These are phyloP conservation scores for Monilinia fructicola DNA, from an alignment of 2,329 filamentous ascomycete species.

Conservation along the genomic window DNA sequence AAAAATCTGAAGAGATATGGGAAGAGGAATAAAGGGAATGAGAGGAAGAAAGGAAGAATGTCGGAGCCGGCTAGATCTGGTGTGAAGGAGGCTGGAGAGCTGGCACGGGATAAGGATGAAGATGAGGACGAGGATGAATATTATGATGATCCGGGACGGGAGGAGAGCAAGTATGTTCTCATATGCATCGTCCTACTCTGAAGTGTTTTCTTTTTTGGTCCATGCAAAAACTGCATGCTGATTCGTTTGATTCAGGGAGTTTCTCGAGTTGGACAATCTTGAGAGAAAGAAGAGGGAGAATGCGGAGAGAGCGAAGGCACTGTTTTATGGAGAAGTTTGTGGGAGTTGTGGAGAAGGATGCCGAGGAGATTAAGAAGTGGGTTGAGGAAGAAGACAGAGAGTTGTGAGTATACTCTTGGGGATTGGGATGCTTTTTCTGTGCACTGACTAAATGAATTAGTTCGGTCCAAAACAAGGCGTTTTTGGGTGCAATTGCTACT, in stretches of 20 bases:
- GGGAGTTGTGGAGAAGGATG: background rate
- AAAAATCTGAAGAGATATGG: slow-evolving; percentile 1
- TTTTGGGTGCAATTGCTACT: background rate
- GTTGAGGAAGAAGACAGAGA: background rate
- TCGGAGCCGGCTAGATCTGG: slow-evolving; percentile 27
- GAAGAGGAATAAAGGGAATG: slow-evolving; percentile 17
- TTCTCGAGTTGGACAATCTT: slow-evolving; percentile 14
- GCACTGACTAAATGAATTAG: slow-evolving; percentile 14
- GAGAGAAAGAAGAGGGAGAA: slow-evolving; percentile 18
- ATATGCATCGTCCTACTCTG: background rate
- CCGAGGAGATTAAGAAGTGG: background rate
- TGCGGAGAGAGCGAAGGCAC: slow-evolving; percentile 1
- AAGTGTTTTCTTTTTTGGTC: background rate
- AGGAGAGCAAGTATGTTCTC: slow-evolving; percentile 35
- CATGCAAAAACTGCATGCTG: background rate
- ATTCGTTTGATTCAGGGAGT: background rate
- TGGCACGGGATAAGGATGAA: background rate
- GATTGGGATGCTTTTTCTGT: background rate
- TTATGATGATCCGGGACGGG: slow-evolving; percentile 34
- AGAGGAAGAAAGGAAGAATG: slow-evolving; percentile 30
- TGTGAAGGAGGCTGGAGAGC: background rate
- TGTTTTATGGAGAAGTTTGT: slow-evolving; percentile 15
- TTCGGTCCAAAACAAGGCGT: background rate
- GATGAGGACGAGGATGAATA: slow-evolving; percentile 31
- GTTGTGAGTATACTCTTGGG: background rate